Evolutionary conservation across 2,329 filamentous ascomycete species (phyloP).

Genomic region (Plenodomus tracheiphilus): DNA sequence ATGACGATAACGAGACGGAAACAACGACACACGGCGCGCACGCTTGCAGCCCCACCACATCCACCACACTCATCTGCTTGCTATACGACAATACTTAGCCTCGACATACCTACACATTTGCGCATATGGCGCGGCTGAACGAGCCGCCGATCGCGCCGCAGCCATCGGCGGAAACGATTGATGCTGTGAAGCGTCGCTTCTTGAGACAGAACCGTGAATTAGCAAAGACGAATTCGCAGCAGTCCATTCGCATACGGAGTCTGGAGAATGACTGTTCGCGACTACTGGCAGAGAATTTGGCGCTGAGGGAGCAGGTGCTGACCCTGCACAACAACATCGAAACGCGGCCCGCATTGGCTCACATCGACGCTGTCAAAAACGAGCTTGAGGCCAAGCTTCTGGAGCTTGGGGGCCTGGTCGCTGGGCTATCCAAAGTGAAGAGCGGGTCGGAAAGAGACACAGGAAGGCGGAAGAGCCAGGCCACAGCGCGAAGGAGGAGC

Average conservation of each 20-base stretch:
- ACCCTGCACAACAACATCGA: constrained; percentile 70
- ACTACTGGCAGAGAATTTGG: constrained; percentile 77
- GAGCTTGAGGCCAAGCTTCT: constrained; percentile 72
- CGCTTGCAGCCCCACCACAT: constrained; percentile 9
- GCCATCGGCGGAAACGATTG: constrained; percentile 66
- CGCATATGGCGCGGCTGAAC: constrained; percentile 79
- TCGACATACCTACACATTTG: constrained; percentile 37
- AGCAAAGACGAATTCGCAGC: constrained; percentile 73
- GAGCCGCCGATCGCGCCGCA: constrained; percentile 59
- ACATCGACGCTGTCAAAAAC: constrained; percentile 69
- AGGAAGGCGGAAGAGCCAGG: constrained; percentile 53
- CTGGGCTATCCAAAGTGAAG: constrained; percentile 59
- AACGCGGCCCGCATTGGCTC: constrained; percentile 64
- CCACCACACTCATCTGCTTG: constrained; percentile 4
- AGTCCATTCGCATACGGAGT: constrained; percentile 74
- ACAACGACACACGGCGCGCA: constrained; percentile 23
- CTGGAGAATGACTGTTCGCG: constrained; percentile 76
- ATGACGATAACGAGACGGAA: constrained; percentile 31
- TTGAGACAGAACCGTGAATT: constrained; percentile 84
- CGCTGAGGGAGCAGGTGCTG: constrained; percentile 70
- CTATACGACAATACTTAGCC: constrained; percentile 32
- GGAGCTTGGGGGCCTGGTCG: constrained; percentile 70
- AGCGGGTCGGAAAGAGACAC: constrained; percentile 18
- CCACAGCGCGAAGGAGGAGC: constrained; percentile 49
- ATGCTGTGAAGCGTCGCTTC: constrained; percentile 72